Percentiles rank a stretch among this genome's conserved stretches.
phyloP scores from a whole-genome alignment of 2,329 filamentous ascomycete genomes.

The Colletotrichum sp. region DNA sequence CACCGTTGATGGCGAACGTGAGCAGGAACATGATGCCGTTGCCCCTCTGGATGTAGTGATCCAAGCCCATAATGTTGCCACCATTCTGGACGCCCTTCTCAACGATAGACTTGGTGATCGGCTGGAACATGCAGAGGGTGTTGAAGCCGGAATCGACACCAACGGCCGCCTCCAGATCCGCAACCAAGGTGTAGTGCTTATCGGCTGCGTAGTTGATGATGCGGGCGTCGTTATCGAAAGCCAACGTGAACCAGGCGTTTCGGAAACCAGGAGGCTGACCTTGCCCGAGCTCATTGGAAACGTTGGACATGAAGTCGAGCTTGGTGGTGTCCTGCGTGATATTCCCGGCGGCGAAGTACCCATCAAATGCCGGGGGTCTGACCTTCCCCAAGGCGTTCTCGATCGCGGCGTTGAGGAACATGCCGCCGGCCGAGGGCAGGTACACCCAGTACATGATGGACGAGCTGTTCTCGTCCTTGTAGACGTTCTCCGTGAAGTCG shows the following conservation, averaged over 20 bases:
- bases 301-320: conserved; percentile 30
- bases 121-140: conserved; percentile 36
- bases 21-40: conserved; percentile 37
- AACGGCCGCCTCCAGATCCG: conserved; percentile 28
- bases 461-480: conserved; percentile 35
- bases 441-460: conserved; percentile 38
- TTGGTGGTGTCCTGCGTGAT: conserved; percentile 29
- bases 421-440: conserved; percentile 30
- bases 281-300: conserved; percentile 33
- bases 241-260: conserved; percentile 39
- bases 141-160: conserved; percentile 28
- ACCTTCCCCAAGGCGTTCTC: conserved; percentile 33
- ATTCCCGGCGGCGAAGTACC: conserved; percentile 27
- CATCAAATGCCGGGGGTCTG: conserved; percentile 33
- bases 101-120: conserved; percentile 33
- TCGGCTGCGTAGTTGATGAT: conserved; percentile 36
- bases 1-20: conserved; percentile 33
- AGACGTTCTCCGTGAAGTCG: conserved; percentile 33
- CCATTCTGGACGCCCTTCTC: conserved; percentile 33
- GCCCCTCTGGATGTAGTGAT: conserved; percentile 28
- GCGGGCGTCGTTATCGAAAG: conserved; percentile 39
- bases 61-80: conserved; percentile 38
- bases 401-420: conserved; percentile 34
- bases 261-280: conserved; percentile 33
- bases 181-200: conserved; percentile 32